phyloP scores from a whole-genome alignment of 192 early-diverging fungal genomes.

The Cetraspora pellucida region DNA sequence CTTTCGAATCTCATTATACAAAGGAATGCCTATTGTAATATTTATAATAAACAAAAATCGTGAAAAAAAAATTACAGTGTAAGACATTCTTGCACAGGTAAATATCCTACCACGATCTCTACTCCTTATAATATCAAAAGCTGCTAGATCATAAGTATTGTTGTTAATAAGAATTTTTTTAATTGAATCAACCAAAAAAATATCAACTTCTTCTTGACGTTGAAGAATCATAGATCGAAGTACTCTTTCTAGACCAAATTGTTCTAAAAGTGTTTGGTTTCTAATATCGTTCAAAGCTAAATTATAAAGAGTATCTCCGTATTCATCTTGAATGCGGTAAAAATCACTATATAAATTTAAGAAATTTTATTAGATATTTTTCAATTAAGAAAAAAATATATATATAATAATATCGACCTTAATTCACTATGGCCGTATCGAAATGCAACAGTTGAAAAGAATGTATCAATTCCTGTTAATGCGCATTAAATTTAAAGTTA shows the following conservation, averaged over 20 bases:
- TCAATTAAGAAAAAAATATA: neutral
- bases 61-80: neutral
- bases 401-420: neutral
- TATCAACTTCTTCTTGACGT: conserved; percentile 26
- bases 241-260: conserved; percentile 15
- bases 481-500: too few relatives aligned
- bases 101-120: conserved; percentile 6
- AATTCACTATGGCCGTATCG: conserved; percentile 12
- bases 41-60: neutral
- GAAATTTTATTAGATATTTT: neutral
- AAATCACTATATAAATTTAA: neutral
- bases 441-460: neutral
- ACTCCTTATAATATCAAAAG: conserved; percentile 1
- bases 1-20: conserved; percentile 25
- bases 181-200: conserved; percentile 3
- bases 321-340: conserved; percentile 23
- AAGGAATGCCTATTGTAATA: conserved; percentile 12
- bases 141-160: neutral
- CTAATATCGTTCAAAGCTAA: neutral
- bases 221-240: conserved; percentile 10
- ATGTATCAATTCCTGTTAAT: conserved; percentile 5
- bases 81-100: neutral
- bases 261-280: neutral
- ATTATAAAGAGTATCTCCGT: neutral
- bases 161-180: neutral